Evolutionary conservation across 805 yeast genomes (phyloP), one percentile per base, ranked within the genome.

Genomic region (Candida ponderosae): DNA sequence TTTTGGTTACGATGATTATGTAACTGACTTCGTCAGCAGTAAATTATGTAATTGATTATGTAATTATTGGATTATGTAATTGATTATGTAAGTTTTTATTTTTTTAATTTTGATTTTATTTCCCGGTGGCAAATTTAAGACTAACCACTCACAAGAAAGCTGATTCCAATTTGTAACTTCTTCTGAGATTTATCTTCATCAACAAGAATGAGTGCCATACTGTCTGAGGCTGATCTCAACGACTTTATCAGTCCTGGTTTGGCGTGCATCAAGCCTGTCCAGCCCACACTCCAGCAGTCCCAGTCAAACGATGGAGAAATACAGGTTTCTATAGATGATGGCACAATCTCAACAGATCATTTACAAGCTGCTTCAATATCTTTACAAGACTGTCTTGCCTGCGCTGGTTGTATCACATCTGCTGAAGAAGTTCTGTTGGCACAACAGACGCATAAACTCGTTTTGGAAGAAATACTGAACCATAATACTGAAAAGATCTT

Each of bases 371-470:
- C 97, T 0, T 90, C 84, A 45, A 90, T 93, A 33, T 82, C 93
- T 2, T 62, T 93, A 35, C 80, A 88, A 16, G 98, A 93, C 63
- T 93, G 98, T 60, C 65, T 93, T 37, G 98, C 98, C 0, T 93
- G 98, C 54, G 79, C 94, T 8, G 98, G 98, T 1, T 93, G 98
- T 58, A 87, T 93, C 38, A 93, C 98, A 0, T 84, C 96, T 5
- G 94, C 96, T n/a, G 98, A 93, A 55, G 96, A 90, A 44, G 87
- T 93, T 6, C 63, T 93, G 33, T 82, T 93, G 30, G 86, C 95
- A 2, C 81, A 86, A 46, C 98, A 93, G 56, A 84, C 95, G 29
- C 94, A 89, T 49, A 75, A 74, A 18, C 89, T 89, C 48, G 69
- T 93, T 33, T 46, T 88, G 18, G 72, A 73, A 33, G 81, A 79